Base-by-base conservation (phyloP, 2,329 filamentous ascomycete genomes). In the Apiospora arundinis region DNA sequence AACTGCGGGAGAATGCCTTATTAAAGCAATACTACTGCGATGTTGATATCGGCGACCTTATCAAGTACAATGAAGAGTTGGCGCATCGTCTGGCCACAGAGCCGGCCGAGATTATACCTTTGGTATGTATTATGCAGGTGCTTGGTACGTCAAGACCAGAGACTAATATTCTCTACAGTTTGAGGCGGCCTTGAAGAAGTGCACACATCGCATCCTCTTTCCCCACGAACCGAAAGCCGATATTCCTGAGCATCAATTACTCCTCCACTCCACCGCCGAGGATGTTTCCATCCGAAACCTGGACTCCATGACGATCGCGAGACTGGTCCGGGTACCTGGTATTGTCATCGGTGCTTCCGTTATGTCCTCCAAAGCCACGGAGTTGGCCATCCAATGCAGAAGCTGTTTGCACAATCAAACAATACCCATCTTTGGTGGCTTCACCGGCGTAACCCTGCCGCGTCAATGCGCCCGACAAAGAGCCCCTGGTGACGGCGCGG, bases 261-360 rank as follows among this genome's bases (percentile, higher is more conserved):
- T 99, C 71, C 90, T 99, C 67, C 95, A 98, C 83, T 98, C 96
- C 69, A 93, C 92, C 72, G 95, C 95, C 74, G 92, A 95, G 69
- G 92, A 97, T 81, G 94, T 95, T 42, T 96, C 95, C 0, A 98
- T 99, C 77, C 93, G 96, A 75, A 95, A 98, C 76, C 89, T 99
- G 49, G 96, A 97, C 77, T 97, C 96, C 11, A 92, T 93, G 74
- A 95, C 94, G 74, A 97, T 99, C 76, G 95, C 95, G 6, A 92
- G 95, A 76, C 92, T 99, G n/a, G 95, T 99, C 49, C 91, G 95
- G 71, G 97, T 99, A 71, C 96, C 96, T 0, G 97, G 96, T 68
- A 99, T 99, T 75, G 94, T 99, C 72, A 99, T 99, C 75, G 95
- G 96, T 66, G 96, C 96, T 66, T 98, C 95, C 0, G 97, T 97